Evolutionary conservation across 768 basidiomycete species (phyloP), one percentile per base, ranked within the genome.

Genomic region (Amanita inopinata): DNA sequence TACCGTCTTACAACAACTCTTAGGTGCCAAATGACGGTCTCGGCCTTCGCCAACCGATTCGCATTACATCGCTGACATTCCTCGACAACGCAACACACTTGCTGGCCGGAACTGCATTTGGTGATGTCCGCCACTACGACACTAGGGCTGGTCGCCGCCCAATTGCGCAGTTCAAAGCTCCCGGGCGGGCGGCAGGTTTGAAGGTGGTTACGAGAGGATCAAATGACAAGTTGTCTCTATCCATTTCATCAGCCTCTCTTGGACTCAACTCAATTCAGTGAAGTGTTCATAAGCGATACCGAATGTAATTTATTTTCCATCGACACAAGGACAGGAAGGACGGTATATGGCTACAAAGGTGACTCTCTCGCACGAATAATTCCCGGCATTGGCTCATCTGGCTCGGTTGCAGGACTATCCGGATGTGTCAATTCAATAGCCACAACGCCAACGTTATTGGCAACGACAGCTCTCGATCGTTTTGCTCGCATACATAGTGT

Each of bases 81-180:
- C 56, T 86, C 2, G 59, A 68, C 4, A 57, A 43, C 42, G 47
- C 62, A 14, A 66, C 72, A 24, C 73, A 80, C 30, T 56, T 91
- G 17, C 58, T 80, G 11, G 70, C 77, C n/a, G 89, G 89, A 0
- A 88, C 84, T 0, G 72, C 76, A 43, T 61, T 78, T 32, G 89
- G 89, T 14, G 72, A 84, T 50, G 62, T 91, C 4, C 76, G 82
- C 33, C 70, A 74, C 31, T 92, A 92, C 52, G 89, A 92, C 52
- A 81, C 78, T 1, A 76, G 85, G 39, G 68, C 76, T 5, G 76
- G 73, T 17, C 73, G 75, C 12, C 68, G 75, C 31, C 88, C 88
- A 12, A 69, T 80, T n/a, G 63, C 72, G 17, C 70, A 82, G 47
- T 89, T 84, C 72, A 71, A 69, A 34, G 64, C 64, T 9, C 54